phyloP scores from a whole-genome alignment of 2,329 filamentous ascomycete species.

The Alternaria triticimaculans region DNA sequence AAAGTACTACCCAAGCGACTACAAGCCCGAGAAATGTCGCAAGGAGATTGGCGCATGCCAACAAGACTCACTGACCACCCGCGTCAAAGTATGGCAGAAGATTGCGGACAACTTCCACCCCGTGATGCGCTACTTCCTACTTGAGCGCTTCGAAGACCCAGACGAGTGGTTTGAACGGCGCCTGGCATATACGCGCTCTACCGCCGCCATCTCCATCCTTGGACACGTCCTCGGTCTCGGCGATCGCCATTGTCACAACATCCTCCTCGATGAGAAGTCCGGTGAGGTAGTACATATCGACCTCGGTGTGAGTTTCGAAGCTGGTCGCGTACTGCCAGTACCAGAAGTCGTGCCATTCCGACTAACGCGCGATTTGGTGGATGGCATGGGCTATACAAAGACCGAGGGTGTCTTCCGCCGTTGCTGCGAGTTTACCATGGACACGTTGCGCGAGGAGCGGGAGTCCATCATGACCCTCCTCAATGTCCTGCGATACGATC shows the following conservation, averaged over 20 bases:
- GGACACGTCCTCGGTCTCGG: conserved; percentile 92
- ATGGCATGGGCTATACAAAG: conserved; percentile 94
- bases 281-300: conserved; percentile 98
- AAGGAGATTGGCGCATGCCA: conserved; percentile 80
- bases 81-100: conserved; percentile 77
- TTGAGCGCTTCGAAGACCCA: conserved; percentile 90
- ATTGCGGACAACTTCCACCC: conserved; percentile 85
- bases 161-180: conserved; percentile 95
- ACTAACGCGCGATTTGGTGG: conserved; percentile 90
- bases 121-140: conserved; percentile 96
- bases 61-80: conserved; percentile 70
- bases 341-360: conserved; percentile 97
- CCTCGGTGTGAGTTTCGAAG: conserved; percentile 95
- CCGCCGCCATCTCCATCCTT: conserved; percentile 92
- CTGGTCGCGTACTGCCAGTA: conserved; percentile 90
- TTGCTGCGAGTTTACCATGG: conserved; percentile 98
- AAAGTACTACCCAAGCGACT: conserved; percentile 82
- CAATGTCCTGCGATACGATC: conserved; percentile 97
- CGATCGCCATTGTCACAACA: conserved; percentile 96
- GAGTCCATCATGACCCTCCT: conserved; percentile 99
- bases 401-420: conserved; percentile 95
- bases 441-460: conserved; percentile 91
- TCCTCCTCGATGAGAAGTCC: conserved; percentile 85
- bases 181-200: conserved; percentile 89
- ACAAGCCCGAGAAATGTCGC: conserved; percentile 76